Base-by-base conservation (phyloP, 805 yeast species). In the Wickerhamiella spandovensis region DNA sequence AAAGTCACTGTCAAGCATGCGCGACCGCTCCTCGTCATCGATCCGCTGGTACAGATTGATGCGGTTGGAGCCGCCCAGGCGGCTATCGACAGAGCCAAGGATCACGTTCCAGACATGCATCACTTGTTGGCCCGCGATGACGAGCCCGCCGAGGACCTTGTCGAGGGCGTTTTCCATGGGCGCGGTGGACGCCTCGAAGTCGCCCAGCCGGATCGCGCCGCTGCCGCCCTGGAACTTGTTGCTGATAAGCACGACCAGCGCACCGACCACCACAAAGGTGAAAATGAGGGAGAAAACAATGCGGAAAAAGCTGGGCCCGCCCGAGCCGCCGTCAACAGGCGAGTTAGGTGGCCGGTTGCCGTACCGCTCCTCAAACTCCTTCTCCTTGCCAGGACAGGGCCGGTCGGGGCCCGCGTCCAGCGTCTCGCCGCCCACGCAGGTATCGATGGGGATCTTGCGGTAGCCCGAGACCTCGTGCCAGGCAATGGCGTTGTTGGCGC, bases 301-400 rank as follows among this genome's bases (percentile, higher is more conserved):
- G 46, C 87, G 95, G 44, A 89, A 72, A 55, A 53, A 18, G 43
- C 76, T 72, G 20, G 72, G 67, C 0, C 86, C 82, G 12, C 70
- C 74, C 3, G 84, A 60, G 1, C 82, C 79, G 4, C 62, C 52
- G 54, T 78, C 75, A 9, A 28, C 12, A 17, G 30, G 35, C 28
- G 28, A 12, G 13, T n/a, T 5, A 8, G 35, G 35, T 10, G 24
- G 24, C 17, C 23, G 18, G 17, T 18, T 13, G 37, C 48, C 51
- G 30, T 49, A 52, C 51, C 72, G 67, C 30, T 67, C 63, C 50
- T 71, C 65, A 61, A 78, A 88, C 57, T 86, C 81, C 10, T 68
- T 65, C 53, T 81, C 79, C 59, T 80, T 84, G 1, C 97, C 97
- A 5, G 97, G 97, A 65, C 98, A 92, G 7, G 97, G 77, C 2